Evolutionary conservation across 768 basidiomycete genomes (phyloP).

Genomic region (Nevesoporus exiguus): DNA sequence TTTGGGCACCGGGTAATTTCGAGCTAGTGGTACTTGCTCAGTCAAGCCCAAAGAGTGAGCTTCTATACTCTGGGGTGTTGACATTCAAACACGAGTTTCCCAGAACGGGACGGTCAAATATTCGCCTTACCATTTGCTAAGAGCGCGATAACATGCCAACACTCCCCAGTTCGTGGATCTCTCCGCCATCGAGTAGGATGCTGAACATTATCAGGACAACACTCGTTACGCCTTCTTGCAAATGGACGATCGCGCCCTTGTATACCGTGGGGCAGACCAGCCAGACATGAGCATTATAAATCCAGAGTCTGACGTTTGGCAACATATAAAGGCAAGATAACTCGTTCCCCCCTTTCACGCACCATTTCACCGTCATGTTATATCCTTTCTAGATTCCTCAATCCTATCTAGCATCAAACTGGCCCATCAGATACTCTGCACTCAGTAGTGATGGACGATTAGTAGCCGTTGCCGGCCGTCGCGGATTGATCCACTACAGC

Average conservation of each 20-base stretch:
- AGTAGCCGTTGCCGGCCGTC: constrained; percentile 87
- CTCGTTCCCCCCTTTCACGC: constrained; percentile 1
- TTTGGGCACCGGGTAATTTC: constrained; percentile 92
- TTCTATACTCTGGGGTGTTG: not conserved
- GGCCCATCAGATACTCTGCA: constrained; percentile 92
- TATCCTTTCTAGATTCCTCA: constrained; percentile 69
- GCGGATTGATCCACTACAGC: constrained; percentile 92
- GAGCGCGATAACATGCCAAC: constrained; percentile 88
- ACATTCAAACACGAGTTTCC: constrained; percentile 1
- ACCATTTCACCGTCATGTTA: not conserved
- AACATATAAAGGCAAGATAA: constrained; percentile 76
- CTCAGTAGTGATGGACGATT: constrained; percentile 88
- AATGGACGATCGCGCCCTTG: constrained; percentile 89
- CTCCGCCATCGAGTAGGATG: not conserved
- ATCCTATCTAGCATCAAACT: constrained; percentile 83
- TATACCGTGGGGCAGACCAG: constrained; percentile 95
- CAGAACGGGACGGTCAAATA: constrained; percentile 66
- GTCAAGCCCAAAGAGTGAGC: constrained; percentile 48
- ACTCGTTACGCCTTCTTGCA: constrained; percentile 94
- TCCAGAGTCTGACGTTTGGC: constrained; percentile 97
- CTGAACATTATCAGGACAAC: constrained; percentile 65
- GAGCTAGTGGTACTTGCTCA: constrained; percentile 78
- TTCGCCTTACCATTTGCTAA: constrained; percentile 92
- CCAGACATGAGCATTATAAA: constrained; percentile 98
- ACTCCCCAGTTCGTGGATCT: constrained; percentile 68